A percentile compares a stretch with the other conserved stretches of the same genome.
These are phyloP conservation scores for Sporothrix humicola DNA, from an alignment of 2,329 filamentous ascomycete species.

Conservation along the genomic window DNA sequence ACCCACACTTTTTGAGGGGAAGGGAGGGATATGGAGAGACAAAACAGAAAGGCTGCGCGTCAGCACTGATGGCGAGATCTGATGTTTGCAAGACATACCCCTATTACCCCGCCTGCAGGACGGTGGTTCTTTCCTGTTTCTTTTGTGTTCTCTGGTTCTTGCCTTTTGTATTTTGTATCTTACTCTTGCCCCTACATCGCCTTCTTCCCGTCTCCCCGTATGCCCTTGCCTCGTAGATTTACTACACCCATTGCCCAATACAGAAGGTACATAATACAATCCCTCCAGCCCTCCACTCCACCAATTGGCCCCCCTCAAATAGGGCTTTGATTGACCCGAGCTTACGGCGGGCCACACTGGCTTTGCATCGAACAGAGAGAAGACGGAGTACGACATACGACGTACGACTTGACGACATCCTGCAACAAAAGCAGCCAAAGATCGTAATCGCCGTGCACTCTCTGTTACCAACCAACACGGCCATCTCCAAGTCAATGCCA, in stretches of 20 bases:
- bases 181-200: not conserved
- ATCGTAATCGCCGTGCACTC: no score
- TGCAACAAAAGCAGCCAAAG: not conserved
- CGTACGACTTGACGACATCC: not conserved
- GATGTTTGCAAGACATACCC: no score
- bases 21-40: no score
- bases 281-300: not conserved
- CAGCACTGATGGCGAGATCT: constrained; percentile 21
- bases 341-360: constrained; percentile 25
- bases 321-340: constrained; percentile 16
- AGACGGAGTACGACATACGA: no score
- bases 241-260: constrained; percentile 6
- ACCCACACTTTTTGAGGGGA: not conserved
- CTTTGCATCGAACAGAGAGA: not conserved
- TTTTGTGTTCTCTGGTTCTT: not conserved
- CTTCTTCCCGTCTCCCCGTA: not conserved
- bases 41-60: not conserved
- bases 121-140: constrained; percentile 3
- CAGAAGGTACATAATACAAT: constrained; percentile 5
- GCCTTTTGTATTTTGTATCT: no score
- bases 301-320: not conserved
- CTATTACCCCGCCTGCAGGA: not conserved
- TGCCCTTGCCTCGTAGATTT: not conserved
- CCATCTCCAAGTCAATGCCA: no score
- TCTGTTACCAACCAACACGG: not conserved